Conservation (phyloP, 2,329 filamentous ascomycete genomes). For the Scedosporium aurantiacum region DNA sequence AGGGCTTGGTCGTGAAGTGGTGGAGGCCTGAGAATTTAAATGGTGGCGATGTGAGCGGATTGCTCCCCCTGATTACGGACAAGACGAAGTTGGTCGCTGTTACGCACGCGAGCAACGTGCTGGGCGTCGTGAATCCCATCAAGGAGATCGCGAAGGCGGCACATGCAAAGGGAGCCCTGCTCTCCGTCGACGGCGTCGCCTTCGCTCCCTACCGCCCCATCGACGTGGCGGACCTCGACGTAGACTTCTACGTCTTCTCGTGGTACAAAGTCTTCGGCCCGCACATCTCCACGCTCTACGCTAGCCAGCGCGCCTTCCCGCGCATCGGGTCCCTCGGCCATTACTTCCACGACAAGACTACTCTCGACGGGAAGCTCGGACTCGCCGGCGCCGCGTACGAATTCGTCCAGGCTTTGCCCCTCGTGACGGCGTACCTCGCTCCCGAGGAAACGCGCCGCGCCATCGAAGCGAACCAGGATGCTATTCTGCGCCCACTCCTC, state of each 20-base stretch:
- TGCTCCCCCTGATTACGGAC: conserved; percentile 46
- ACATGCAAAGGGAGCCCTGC: conserved; percentile 38
- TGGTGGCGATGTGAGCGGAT: conserved; percentile 35
- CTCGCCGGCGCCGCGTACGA: conserved; percentile 64
- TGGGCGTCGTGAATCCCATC: conserved; percentile 59
- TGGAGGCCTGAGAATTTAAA: conserved; percentile 34
- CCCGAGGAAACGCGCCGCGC: conserved; percentile 32
- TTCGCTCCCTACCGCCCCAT: conserved; percentile 63
- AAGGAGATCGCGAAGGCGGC: conserved; percentile 42
- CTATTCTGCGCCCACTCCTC: conserved; percentile 47
- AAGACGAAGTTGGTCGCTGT: conserved; percentile 61
- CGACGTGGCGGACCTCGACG: conserved; percentile 56
- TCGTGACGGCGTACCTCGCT: conserved; percentile 51
- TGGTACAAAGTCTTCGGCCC: conserved; percentile 82
- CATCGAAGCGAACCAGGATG: conserved; percentile 48
- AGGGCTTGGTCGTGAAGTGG: conserved; percentile 56
- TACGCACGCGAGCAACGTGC: conserved; percentile 64
- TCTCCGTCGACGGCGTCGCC: conserved; percentile 67
- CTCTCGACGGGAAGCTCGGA: conserved; percentile 55
- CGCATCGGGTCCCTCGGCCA: conserved; percentile 47
- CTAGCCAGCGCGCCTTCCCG: conserved; percentile 42
- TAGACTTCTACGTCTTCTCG: conserved; percentile 68
- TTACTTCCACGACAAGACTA: conserved; percentile 52
- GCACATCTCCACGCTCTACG: conserved; percentile 62
- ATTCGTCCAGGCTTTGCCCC: conserved; percentile 49